Conservation (phyloP, 371 early-diverging fungal species). For the Apophysomyces trapeziformis region DNA sequence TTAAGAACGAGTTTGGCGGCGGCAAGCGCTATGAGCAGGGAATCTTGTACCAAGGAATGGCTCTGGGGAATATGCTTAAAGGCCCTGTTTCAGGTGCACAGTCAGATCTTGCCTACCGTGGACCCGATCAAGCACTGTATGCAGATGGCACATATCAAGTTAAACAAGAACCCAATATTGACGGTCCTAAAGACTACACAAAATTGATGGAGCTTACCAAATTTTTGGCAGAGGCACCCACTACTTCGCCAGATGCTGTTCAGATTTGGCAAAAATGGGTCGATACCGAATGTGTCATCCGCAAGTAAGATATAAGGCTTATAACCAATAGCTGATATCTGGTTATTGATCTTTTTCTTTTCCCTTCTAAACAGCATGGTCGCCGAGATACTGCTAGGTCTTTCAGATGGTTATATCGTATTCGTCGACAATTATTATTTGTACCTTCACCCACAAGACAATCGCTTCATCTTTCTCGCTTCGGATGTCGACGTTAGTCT, state of each 20-base stretch:
- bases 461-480: constrained; percentile 30
- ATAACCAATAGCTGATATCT: neutral
- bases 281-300: constrained; percentile 39
- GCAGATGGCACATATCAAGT: constrained; percentile 34
- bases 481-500: constrained; percentile 43
- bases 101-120: constrained; percentile 32
- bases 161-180: constrained; percentile 27
- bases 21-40: constrained; percentile 39
- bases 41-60: constrained; percentile 34
- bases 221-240: constrained; percentile 35
- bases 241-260: constrained; percentile 17
- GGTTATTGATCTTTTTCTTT: neutral
- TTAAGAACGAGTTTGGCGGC: constrained; percentile 36
- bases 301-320: constrained; percentile 15
- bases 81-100: neutral
- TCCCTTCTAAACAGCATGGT: constrained; percentile 27
- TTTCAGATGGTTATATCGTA: constrained; percentile 40
- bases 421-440: constrained; percentile 46
- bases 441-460: constrained; percentile 17
- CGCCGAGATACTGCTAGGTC: constrained; percentile 39
- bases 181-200: constrained; percentile 16
- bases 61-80: neutral
- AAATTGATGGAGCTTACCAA: constrained; percentile 37
- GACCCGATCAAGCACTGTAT: constrained; percentile 28
- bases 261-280: constrained; percentile 33